Base-by-base conservation (phyloP, 1,139 yeast genomes). In the Scheffersomyces cryptocercus region DNA sequence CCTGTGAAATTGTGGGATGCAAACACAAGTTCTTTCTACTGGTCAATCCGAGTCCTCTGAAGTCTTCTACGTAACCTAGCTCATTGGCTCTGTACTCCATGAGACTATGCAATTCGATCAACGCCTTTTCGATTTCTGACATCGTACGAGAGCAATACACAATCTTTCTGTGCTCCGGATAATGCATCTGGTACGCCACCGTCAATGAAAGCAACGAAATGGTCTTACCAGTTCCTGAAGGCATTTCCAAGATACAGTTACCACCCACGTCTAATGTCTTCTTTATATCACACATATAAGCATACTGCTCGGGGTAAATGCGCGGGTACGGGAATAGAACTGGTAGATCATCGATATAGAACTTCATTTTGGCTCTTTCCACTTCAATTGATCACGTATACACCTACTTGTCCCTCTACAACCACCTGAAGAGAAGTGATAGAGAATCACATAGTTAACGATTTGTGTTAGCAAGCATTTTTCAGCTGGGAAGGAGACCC, bases 191-290 rank as follows among this genome's bases (percentile, higher is more conserved):
- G 64, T 93, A 95, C 8, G 99, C 97, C 40, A 93, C 89, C 0
- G 98, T 89, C 36, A 93, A 68, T 0, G 98, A 89, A 36, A 93
- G 73, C 60, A 93, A 75, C 1, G 98, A 90, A 4, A 93, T 88
- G 34, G 99, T 93, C 63, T 93, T 93, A 36, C 99, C 99, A 4
- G 99, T 93, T 2, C 99, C 99, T n/a, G 99, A 93, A 56, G 99
- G 99, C 99, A 93, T 93, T 70, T 93, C 99, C 59, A 93, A 67
- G 44, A 93, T 91, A 68, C 97, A 88, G 64, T 91, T 90, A n/a
- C 98, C 99, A 1, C 98, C 98, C 2, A 86, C 96, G 71, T 93
- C 99, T 40, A 93, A 70, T 1, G 98, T 88, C 62, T 85, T 84
- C 69, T 93, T 93, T 55, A 93, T 85, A 64, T 93, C 98, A 55